phyloP scores from a whole-genome alignment of 176 grass and related monocot species.

The Oryza punctata region DNA sequence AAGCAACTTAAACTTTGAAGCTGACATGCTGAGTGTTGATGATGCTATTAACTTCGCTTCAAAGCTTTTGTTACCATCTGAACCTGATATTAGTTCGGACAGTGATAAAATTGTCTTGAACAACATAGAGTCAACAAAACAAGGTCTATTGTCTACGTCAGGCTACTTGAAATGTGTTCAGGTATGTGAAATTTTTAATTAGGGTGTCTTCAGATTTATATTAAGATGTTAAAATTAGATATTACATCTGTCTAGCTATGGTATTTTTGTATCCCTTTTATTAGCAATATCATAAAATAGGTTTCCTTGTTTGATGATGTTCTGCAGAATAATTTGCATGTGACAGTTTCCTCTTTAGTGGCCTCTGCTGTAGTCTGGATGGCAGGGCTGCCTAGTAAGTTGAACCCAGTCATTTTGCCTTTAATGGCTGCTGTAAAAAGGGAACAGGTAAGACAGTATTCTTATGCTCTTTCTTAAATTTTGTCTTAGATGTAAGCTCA shows the following conservation, averaged over 20 bases:
- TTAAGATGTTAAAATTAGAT: constrained; percentile 15
- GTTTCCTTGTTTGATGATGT: constrained; percentile 35
- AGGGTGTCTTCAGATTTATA: constrained; percentile 21
- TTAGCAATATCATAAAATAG: constrained; percentile 16
- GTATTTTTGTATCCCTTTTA: neutral
- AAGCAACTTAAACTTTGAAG: constrained; percentile 55
- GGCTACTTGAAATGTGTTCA: constrained; percentile 98
- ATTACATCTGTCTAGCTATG: constrained; percentile 1
- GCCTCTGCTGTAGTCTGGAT: constrained; percentile 94
- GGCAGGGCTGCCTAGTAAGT: constrained; percentile 73
- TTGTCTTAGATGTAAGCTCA: constrained; percentile 18
- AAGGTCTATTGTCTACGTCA: constrained; percentile 79
- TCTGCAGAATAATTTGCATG: constrained; percentile 97
- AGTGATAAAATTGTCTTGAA: constrained; percentile 57
- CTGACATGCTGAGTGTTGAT: constrained; percentile 66
- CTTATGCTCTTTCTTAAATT: constrained; percentile 29
- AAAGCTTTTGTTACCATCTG: constrained; percentile 59
- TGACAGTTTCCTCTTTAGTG: constrained; percentile 85
- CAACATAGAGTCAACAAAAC: constrained; percentile 87
- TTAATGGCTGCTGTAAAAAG: constrained; percentile 99
- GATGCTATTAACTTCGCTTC: constrained; percentile 82
- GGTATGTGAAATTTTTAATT: constrained; percentile 50
- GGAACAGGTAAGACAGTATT: constrained; percentile 67
- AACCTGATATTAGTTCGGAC: constrained; percentile 44
- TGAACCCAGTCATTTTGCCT: constrained; percentile 98